These are phyloP conservation scores for Viola odorata DNA, from an alignment of 345 rosid species.

Conservation along the genomic window DNA sequence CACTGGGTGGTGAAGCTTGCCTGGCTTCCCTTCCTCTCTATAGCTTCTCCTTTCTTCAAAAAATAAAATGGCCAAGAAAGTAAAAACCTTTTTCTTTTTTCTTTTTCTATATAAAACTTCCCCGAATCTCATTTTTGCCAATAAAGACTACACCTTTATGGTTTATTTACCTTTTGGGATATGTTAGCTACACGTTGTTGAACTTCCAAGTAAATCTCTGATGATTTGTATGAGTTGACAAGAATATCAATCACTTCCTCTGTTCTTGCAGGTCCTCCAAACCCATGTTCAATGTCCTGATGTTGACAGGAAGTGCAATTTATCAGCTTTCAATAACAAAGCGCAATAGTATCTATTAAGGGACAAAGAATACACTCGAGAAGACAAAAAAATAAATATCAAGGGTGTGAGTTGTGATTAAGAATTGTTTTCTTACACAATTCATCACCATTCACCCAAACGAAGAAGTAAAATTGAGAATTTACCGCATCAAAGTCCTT, in stretches of 20 bases:
- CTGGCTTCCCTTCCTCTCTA: not conserved
- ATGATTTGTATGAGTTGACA: conserved; percentile 12
- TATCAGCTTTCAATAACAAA: no score
- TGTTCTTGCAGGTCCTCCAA: conserved; percentile 1
- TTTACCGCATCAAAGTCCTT: conserved; percentile 15
- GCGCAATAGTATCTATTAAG: no score
- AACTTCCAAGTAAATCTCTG: conserved; percentile 3
- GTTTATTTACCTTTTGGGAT: not conserved
- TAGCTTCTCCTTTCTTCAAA: conserved; percentile 9
- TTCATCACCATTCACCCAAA: no score
- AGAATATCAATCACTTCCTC: conserved; percentile 7
- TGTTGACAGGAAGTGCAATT: not conserved
- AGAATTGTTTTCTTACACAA: no score
- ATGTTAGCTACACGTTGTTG: not conserved
- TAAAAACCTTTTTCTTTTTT: no score
- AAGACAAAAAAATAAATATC: no score
- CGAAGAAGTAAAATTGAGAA: not conserved
- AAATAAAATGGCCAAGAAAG: no score
- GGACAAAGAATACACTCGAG: no score
- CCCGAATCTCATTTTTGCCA: no score
- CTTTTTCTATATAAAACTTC: no score
- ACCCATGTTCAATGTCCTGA: conserved; percentile 11
- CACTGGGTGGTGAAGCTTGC: conserved; percentile 9
- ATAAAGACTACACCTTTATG: no score
- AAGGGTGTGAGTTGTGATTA: no score